Evolutionary conservation across 106 monocot species (phyloP).

Genomic region (Platanthera guangdongensis): DNA sequence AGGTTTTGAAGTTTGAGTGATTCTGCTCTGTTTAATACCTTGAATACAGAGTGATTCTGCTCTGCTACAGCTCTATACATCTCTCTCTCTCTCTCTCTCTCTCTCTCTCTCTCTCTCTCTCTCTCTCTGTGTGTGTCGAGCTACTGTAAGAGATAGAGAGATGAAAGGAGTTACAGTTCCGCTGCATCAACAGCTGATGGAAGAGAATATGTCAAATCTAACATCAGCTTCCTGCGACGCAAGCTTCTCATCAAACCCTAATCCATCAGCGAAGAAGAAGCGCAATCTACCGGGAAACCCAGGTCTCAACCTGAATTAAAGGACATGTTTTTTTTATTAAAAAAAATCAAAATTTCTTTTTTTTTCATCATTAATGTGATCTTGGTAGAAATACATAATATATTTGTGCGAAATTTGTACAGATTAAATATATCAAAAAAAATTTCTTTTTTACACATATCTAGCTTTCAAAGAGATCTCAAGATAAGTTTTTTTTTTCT

Average conservation of each 20-base stretch:
- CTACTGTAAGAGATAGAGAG: not conserved
- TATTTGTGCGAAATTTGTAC: too few relatives aligned
- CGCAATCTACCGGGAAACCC: slow-evolving; percentile 12
- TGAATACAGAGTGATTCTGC: too few relatives aligned
- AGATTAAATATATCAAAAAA: too few relatives aligned
- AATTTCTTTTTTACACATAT: too few relatives aligned
- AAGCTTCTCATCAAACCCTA: slow-evolving; percentile 19
- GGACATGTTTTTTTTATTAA: not conserved
- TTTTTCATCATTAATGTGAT: not conserved
- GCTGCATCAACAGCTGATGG: slow-evolving; percentile 11
- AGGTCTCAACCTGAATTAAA: not conserved
- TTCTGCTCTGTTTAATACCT: too few relatives aligned
- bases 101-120: too few relatives aligned
- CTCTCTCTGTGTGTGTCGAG: too few relatives aligned
- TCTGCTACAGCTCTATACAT: not conserved
- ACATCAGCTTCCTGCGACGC: slow-evolving; percentile 21
- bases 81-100: too few relatives aligned
- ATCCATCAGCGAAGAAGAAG: slow-evolving; percentile 5
- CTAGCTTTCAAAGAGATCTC: too few relatives aligned
- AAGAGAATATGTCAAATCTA: slow-evolving; percentile 26
- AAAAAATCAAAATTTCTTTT: not conserved
- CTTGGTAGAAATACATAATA: too few relatives aligned
- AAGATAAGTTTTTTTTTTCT: too few relatives aligned
- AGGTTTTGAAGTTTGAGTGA: too few relatives aligned
- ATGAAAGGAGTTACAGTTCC: slow-evolving; percentile 24